Evolutionary conservation across 2,329 filamentous ascomycete genomes (phyloP).

Genomic region (Epichloe scottii): DNA sequence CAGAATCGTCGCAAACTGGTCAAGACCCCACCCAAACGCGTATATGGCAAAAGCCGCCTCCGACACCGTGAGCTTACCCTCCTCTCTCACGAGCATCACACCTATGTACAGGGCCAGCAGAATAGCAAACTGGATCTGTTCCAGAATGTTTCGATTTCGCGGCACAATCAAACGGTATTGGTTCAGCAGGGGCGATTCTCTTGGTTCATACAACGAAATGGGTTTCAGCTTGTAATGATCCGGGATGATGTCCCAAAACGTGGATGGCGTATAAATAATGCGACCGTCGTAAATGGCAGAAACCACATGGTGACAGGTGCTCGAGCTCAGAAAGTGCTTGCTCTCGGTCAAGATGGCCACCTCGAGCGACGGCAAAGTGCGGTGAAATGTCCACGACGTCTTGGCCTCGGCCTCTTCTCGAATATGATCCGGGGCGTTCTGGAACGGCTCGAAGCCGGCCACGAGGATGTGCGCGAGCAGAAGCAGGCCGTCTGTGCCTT

Average conservation of each 20-base stretch:
- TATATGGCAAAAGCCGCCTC: conserved; percentile 63
- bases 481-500: conserved; percentile 56
- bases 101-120: conserved; percentile 57
- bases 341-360: conserved; percentile 74
- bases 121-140: conserved; percentile 60
- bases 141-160: conserved; percentile 61
- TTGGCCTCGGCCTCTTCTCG: conserved; percentile 42
- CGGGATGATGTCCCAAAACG: conserved; percentile 72
- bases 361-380: conserved; percentile 65
- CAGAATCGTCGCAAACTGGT: conserved; percentile 64
- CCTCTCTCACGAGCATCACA: conserved; percentile 58
- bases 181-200: conserved; percentile 63
- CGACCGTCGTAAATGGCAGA: conserved; percentile 71
- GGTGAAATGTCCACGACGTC: conserved; percentile 34
- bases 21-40: conserved; percentile 64
- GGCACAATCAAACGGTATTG: conserved; percentile 79
- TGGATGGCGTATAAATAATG: conserved; percentile 70
- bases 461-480: conserved; percentile 69
- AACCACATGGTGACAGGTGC: conserved; percentile 70
- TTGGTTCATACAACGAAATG: conserved; percentile 68
- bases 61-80: conserved; percentile 38
- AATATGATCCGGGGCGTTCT: conserved; percentile 62
- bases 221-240: conserved; percentile 78
- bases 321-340: conserved; percentile 64
- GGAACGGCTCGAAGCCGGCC: conserved; percentile 74